Conservation (phyloP, 2,329 filamentous ascomycete genomes). For the Pseudogymnoascus sp. region DNA sequence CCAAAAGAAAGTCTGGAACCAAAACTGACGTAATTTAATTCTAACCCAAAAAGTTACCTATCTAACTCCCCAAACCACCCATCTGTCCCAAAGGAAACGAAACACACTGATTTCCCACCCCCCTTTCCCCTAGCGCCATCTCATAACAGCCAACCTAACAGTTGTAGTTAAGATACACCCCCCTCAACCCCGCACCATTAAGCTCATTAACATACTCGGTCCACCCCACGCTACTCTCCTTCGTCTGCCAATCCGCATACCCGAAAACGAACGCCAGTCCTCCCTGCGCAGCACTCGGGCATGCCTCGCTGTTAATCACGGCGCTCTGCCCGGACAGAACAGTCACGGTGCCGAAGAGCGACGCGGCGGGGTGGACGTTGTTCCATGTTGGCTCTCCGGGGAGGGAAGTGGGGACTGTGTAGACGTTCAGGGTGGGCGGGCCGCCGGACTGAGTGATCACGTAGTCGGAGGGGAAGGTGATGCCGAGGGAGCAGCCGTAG, state of each 20-base stretch:
- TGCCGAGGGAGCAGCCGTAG: not conserved
- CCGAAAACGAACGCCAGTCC: not conserved
- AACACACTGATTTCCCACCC: not conserved
- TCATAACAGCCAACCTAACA: not conserved
- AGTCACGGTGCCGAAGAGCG: not conserved
- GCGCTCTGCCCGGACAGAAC: not conserved
- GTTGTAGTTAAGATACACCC: not conserved
- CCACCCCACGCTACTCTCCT: not conserved
- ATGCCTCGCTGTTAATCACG: not conserved
- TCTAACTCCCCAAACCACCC: not conserved
- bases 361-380: not conserved
- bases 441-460: not conserved
- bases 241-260: not conserved
- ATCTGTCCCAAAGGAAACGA: not conserved
- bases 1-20: not conserved
- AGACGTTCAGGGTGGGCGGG: not conserved
- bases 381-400: not conserved
- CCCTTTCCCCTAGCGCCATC: not conserved
- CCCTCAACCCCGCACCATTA: not conserved
- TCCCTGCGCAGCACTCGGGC: not conserved
- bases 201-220: not conserved
- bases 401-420: not conserved
- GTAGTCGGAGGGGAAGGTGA: not conserved
- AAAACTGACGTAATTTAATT: not conserved
- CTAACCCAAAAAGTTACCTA: not conserved